These are phyloP conservation scores for Pisolithus tinctorius DNA, from an alignment of 768 basidiomycete genomes.

Conservation along the genomic window DNA sequence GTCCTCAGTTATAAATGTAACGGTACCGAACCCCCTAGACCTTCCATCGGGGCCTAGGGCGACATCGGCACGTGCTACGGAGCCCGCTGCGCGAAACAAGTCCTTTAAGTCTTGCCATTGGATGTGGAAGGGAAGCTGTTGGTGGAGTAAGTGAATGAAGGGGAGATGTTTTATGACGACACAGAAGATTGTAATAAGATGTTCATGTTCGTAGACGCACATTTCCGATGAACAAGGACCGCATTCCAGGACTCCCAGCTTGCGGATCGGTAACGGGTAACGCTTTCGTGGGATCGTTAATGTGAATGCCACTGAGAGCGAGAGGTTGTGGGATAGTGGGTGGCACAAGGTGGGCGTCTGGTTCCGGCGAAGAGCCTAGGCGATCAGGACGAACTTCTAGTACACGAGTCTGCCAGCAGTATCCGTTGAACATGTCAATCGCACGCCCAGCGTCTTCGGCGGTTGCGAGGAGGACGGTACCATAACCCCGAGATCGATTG, in stretches of 20 bases:
- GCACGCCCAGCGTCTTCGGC: conserved; percentile 92
- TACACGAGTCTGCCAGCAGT: conserved; percentile 90
- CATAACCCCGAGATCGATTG: conserved; percentile 89
- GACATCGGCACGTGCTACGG: conserved; percentile 86
- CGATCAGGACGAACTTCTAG: conserved; percentile 91
- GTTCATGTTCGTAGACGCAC: conserved; percentile 38
- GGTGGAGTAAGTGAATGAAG: conserved; percentile 9
- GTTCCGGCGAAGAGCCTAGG: conserved; percentile 32
- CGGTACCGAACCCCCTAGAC: conserved; percentile 89
- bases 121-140: conserved; percentile 85
- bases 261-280: conserved; percentile 17
- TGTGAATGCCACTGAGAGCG: conserved; percentile 2
- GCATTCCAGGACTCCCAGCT: conserved; percentile 27
- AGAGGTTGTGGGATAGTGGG: conserved; percentile 2
- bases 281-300: conserved; percentile 11
- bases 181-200: conserved; percentile 3
- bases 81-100: conserved; percentile 85
- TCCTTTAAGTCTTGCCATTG: conserved; percentile 99
- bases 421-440: conserved; percentile 94
- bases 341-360: conserved; percentile 8
- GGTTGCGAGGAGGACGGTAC: conserved; percentile 91
- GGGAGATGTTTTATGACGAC: neutral
- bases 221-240: conserved; percentile 84
- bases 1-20: conserved; percentile 73
- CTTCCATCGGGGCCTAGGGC: conserved; percentile 83